A percentile compares a stretch with the other conserved stretches of the same genome.
phyloP scores from a whole-genome alignment of 768 basidiomycete genomes.

The Megacollybia marginata region DNA sequence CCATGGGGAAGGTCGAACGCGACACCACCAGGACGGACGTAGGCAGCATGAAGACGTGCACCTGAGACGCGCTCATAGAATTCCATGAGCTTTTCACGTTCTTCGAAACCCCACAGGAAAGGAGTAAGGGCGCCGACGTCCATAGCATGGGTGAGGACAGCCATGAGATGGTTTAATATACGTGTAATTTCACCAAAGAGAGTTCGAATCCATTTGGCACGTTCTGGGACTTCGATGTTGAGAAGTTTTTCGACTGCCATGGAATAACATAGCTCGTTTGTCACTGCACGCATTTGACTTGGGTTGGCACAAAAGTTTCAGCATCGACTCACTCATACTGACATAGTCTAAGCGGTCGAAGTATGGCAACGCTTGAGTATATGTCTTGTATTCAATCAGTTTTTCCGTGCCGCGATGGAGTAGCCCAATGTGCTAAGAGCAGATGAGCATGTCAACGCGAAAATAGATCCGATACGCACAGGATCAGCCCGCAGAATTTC shows the following conservation, averaged over 20 bases:
- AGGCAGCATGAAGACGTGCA: conserved; percentile 95
- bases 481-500: conserved; percentile 86
- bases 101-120: conserved; percentile 99
- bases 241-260: conserved; percentile 97
- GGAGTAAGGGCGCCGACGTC: conserved; percentile 98
- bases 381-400: conserved; percentile 98
- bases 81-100: conserved; percentile 99
- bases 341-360: conserved; percentile 99
- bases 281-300: conserved; percentile 55
- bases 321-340: conserved; percentile 82
- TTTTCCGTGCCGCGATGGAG: conserved; percentile 98
- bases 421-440: conserved; percentile 78
- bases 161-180: conserved; percentile 96
- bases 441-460: conserved; percentile 2
- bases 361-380: conserved; percentile 95
- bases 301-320: not conserved
- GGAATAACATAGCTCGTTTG: conserved; percentile 96
- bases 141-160: conserved; percentile 91
- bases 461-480: conserved; percentile 31
- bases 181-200: conserved; percentile 96
- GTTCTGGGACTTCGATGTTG: conserved; percentile 93
- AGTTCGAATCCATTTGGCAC: conserved; percentile 97
- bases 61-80: conserved; percentile 99
- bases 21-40: conserved; percentile 95
- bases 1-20: conserved; percentile 97